Conservation (phyloP, 208 protist species). For the Leishmania arabica region DNA sequence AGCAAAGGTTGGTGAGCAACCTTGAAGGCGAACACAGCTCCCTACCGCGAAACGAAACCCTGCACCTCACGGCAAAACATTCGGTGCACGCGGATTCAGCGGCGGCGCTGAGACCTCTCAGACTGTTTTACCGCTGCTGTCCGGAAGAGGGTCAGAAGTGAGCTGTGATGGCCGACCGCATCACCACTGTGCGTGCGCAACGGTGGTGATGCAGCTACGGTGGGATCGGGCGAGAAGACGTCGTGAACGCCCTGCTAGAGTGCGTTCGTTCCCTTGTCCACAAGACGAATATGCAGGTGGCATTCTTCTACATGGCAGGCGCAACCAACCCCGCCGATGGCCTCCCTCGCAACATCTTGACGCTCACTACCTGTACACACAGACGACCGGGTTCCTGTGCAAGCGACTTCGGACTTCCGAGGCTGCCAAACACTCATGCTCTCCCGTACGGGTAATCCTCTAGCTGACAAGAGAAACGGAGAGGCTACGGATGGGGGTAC, state of each 20-base stretch:
- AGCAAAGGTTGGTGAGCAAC: not conserved
- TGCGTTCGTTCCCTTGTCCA: constrained; percentile 10
- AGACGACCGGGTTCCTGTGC: not conserved
- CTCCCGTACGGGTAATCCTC: not conserved
- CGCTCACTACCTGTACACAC: not conserved
- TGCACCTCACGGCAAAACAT: constrained; percentile 1
- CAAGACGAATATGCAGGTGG: not conserved
- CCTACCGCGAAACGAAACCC: not conserved
- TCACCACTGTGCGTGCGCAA: constrained; percentile 11
- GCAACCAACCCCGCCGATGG: constrained; percentile 15
- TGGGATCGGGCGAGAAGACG: constrained; percentile 10
- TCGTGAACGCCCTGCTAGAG: constrained; percentile 15
- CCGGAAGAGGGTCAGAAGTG: not conserved
- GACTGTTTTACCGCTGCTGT: not conserved
- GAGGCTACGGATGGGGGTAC: not conserved
- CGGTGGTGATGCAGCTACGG: constrained; percentile 6
- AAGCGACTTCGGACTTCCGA: not conserved
- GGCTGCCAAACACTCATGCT: not conserved
- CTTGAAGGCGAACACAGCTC: not conserved
- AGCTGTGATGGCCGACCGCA: constrained; percentile 17
- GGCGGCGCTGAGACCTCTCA: not conserved
- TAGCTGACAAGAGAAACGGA: not conserved
- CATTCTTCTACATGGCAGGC: constrained; percentile 22
- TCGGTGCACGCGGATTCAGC: not conserved
- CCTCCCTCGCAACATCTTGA: constrained; percentile 22